Conservation (phyloP, 2,329 filamentous ascomycete genomes). For the Talaromyces atroroseus region DNA sequence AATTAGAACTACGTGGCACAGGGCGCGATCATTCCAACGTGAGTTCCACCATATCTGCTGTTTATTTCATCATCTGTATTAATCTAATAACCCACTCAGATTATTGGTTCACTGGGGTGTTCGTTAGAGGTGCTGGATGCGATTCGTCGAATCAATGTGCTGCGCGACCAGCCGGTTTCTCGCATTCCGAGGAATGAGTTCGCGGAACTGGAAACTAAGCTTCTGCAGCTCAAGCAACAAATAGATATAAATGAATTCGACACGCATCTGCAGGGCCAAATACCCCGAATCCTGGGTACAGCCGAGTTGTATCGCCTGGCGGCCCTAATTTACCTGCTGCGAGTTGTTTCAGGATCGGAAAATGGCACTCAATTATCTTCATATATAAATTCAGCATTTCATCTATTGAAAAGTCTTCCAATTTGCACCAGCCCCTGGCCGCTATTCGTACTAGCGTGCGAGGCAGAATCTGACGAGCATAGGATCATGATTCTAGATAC, state of each 20-base stretch:
- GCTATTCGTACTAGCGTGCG: conserved; percentile 7
- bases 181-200: not conserved
- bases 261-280: too few species aligned
- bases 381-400: conserved; percentile 1
- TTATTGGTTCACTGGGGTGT: conserved; percentile 4
- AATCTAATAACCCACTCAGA: not conserved
- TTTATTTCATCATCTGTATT: not conserved
- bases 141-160: conserved; percentile 4
- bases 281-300: too few species aligned
- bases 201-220: too few species aligned
- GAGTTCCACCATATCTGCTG: not conserved
- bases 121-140: conserved; percentile 1
- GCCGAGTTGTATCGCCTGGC: not conserved
- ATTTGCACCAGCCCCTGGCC: conserved; percentile 11
- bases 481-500: not conserved
- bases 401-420: not conserved
- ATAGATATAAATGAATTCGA: too few species aligned
- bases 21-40: not conserved
- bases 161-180: too few species aligned
- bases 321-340: not conserved
- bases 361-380: not conserved
- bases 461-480: conserved; percentile 3
- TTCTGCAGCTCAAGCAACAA: too few species aligned
- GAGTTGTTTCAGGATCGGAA: not conserved
- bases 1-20: not conserved